A percentile compares a stretch with the other conserved stretches of the same genome.
phyloP scores from a whole-genome alignment of 164 flowering plant genomes.

The Stephania yunnanensis region DNA sequence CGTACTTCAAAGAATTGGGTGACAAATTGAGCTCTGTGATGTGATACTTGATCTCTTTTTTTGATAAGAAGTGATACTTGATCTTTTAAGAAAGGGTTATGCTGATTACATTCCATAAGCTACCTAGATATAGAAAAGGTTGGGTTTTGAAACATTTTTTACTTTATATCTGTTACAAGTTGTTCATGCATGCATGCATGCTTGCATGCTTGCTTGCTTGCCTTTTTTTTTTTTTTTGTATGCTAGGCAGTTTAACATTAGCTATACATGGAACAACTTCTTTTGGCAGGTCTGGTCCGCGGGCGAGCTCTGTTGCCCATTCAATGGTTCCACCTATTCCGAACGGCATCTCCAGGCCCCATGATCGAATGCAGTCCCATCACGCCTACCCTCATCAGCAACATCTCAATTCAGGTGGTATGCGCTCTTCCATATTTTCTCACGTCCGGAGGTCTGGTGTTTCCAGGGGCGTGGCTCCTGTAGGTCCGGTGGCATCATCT shows the following conservation, averaged over 20 bases:
- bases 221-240: not conserved
- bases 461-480: conserved; percentile 19
- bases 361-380: conserved; percentile 17
- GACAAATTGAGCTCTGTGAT: too few species aligned
- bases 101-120: not conserved
- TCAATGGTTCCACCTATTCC: conserved; percentile 21
- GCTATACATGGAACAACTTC: not conserved
- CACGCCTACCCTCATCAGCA: conserved; percentile 21
- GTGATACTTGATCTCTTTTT: not conserved
- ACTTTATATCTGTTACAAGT: not conserved
- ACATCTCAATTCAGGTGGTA: conserved; percentile 8
- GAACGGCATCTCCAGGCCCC: conserved; percentile 17
- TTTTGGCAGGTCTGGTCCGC: conserved; percentile 19
- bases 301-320: conserved; percentile 14
- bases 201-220: too few species aligned
- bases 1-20: too few species aligned
- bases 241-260: not conserved
- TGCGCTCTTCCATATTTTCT: conserved; percentile 10
- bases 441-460: conserved; percentile 15
- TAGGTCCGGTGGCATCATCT: conserved; percentile 30
- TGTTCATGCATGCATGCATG: not conserved
- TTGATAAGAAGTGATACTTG: not conserved
- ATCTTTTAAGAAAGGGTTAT: not conserved
- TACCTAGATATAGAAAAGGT: too few species aligned
- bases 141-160: not conserved